phyloP scores from a whole-genome alignment of 2,329 filamentous ascomycete species.

The Albifimbria verrucaria region DNA sequence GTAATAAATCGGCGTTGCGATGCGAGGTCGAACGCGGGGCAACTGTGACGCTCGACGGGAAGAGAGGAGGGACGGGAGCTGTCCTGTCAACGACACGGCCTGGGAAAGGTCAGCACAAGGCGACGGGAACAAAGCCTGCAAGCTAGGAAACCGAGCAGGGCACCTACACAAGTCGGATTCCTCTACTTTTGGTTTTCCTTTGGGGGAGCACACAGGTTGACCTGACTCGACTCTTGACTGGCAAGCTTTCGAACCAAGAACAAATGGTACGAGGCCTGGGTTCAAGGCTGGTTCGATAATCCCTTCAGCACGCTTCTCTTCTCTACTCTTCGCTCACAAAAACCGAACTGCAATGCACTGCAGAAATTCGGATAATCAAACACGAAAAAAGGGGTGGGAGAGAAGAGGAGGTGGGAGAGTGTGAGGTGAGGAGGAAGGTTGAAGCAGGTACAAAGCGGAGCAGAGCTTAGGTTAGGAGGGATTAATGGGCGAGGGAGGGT shows the following conservation, averaged over 20 bases:
- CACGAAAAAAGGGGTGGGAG: neutral
- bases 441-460: neutral
- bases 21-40: neutral
- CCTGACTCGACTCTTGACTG: neutral
- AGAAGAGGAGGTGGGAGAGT: neutral
- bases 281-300: neutral
- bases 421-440: neutral
- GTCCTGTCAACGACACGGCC: neutral
- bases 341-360: neutral
- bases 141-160: too few relatives aligned
- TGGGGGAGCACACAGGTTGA: neutral
- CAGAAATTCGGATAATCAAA: neutral
- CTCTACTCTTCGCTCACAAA: neutral
- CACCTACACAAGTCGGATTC: too few relatives aligned
- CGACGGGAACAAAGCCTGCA: too few relatives aligned
- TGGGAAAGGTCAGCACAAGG: neutral
- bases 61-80: neutral
- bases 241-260: neutral
- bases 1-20: neutral
- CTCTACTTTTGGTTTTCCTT: neutral
- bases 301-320: neutral
- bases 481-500: constrained; percentile 2
- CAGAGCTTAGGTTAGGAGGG: constrained; percentile 1
- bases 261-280: neutral
- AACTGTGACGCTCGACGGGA: neutral